Evolutionary conservation across 495 filamentous ascomycete species (phyloP).

Genomic region (Alectoria sarmentosa): DNA sequence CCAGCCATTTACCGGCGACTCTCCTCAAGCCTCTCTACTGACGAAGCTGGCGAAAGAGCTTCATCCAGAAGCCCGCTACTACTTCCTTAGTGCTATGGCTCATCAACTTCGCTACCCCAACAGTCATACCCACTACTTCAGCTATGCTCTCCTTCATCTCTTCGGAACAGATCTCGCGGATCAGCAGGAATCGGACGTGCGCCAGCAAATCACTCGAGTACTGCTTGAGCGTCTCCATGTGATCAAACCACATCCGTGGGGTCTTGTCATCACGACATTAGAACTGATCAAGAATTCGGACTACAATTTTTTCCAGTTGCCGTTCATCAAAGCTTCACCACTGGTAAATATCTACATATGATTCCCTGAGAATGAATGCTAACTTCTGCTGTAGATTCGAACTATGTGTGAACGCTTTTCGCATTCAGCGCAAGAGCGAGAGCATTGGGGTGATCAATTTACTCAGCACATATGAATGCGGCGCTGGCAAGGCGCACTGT

Average conservation of each 20-base stretch:
- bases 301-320: conserved; percentile 84
- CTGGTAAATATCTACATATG: conserved; percentile 50
- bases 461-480: conserved; percentile 10
- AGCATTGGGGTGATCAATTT: conserved; percentile 15
- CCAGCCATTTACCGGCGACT: conserved; percentile 58
- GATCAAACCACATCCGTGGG: conserved; percentile 94
- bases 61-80: conserved; percentile 73
- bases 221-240: conserved; percentile 81
- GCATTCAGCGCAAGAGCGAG: conserved; percentile 17
- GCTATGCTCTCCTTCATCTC: conserved; percentile 75
- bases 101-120: conserved; percentile 91
- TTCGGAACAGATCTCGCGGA: conserved; percentile 75
- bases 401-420: conserved; percentile 12
- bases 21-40: conserved; percentile 68
- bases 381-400: conserved; percentile 4
- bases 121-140: conserved; percentile 88
- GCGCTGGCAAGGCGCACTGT: conserved; percentile 9
- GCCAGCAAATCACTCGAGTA: conserved; percentile 82
- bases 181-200: conserved; percentile 71
- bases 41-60: conserved; percentile 67
- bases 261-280: conserved; percentile 79
- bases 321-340: conserved; percentile 81
- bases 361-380: background rate
- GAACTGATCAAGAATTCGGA: conserved; percentile 87
- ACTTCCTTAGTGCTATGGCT: conserved; percentile 73